Evolutionary conservation across 352 stramenopile genomes (phyloP).

Genomic region (Phytophthora fragariae): DNA sequence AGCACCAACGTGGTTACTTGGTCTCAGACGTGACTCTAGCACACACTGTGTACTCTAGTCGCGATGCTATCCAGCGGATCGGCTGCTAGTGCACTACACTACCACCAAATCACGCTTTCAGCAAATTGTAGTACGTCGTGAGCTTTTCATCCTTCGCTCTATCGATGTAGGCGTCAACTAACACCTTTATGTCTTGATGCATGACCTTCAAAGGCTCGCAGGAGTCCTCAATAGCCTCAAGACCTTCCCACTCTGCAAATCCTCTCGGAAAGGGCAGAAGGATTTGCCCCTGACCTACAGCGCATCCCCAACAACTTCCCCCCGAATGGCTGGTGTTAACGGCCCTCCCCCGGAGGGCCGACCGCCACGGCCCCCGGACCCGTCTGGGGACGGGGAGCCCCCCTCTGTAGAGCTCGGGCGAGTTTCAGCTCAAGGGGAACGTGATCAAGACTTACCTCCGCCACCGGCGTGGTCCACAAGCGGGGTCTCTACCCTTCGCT

Average conservation of each 20-base stretch:
- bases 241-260: not conserved
- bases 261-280: not conserved
- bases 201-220: too few species aligned
- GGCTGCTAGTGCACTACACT: not conserved
- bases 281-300: not conserved
- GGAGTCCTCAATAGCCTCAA: too few species aligned
- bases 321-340: not conserved
- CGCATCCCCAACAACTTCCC: not conserved
- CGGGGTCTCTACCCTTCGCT: too few species aligned
- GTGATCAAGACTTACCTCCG: too few species aligned
- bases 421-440: too few species aligned
- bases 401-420: not conserved
- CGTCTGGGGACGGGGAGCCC: not conserved
- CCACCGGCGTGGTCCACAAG: too few species aligned
- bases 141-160: too few species aligned
- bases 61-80: conserved; percentile 3
- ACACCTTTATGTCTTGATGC: too few species aligned
- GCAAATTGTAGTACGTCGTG: too few species aligned
- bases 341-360: too few species aligned
- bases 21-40: conserved; percentile 5
- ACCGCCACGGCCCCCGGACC: not conserved
- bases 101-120: too few species aligned
- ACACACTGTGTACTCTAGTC: conserved; percentile 13
- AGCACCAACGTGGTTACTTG: not conserved
- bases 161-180: too few species aligned